These are phyloP conservation scores for Ophidiomyces ophidiicola DNA, from an alignment of 2,329 filamentous ascomycete genomes.

Conservation along the genomic window DNA sequence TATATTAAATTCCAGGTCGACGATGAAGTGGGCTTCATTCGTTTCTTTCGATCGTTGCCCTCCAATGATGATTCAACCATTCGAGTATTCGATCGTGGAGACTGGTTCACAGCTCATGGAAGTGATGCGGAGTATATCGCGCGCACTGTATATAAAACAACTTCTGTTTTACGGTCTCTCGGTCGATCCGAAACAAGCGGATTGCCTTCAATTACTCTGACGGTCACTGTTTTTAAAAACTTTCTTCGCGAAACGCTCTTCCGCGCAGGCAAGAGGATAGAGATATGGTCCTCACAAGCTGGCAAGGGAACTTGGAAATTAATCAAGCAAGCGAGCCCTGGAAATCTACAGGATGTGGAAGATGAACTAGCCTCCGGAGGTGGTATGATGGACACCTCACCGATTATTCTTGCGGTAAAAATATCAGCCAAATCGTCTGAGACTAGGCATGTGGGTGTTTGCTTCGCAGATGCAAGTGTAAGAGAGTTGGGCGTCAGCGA, in stretches of 20 bases:
- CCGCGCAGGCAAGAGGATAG: slow-evolving; percentile 75
- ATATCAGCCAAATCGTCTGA: slow-evolving; percentile 78
- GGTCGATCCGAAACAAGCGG: slow-evolving; percentile 74
- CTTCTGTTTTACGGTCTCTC: slow-evolving; percentile 81
- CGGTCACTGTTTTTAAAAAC: slow-evolving; percentile 84
- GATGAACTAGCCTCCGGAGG: slow-evolving; percentile 64
- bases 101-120: slow-evolving; percentile 69
- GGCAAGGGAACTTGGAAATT: slow-evolving; percentile 74
- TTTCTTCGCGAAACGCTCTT: slow-evolving; percentile 92
- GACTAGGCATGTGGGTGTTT: slow-evolving; percentile 78
- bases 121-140: slow-evolving; percentile 38
- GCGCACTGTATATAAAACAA: slow-evolving; percentile 85
- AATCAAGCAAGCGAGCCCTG: slow-evolving; percentile 81
- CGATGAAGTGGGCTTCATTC: slow-evolving; percentile 93
- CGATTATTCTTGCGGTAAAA: slow-evolving; percentile 91
- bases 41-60: slow-evolving; percentile 82
- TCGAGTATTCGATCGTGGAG: slow-evolving; percentile 83
- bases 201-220: slow-evolving; percentile 88
- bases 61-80: slow-evolving; percentile 50
- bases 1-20: slow-evolving; percentile 53
- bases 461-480: slow-evolving; percentile 94
- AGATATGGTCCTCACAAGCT: slow-evolving; percentile 69
- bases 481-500: slow-evolving; percentile 92
- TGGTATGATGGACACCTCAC: slow-evolving; percentile 69
- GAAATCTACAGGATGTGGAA: slow-evolving; percentile 92